Base-by-base conservation (phyloP, 805 yeast genomes). In the Priceomyces castillae region DNA sequence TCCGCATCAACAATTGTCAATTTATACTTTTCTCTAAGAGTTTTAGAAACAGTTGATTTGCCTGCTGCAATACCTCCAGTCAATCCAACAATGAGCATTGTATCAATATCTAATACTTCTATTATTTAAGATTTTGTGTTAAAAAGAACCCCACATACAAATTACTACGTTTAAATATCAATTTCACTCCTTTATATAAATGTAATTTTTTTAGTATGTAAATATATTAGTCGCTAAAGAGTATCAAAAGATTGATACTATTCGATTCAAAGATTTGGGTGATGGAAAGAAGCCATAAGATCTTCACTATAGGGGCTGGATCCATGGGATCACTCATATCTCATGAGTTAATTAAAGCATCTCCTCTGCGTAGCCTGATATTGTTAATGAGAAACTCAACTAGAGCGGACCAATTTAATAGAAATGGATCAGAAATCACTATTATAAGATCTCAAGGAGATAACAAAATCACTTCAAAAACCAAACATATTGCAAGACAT, bases 1-100 rank as follows among this genome's bases (percentile, higher is more conserved):
- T 94, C 99, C 1, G 99, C 98, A 67, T 94, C 99, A 1, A 94
- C 74, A 1, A 94, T 64, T 0, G 84, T 74, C 4, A 86, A 46
- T 1, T 69, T 57, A 55, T 82, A 74, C 9, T 78, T 64, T 7
- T 78, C 76, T 3, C 61, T 48, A 9, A 94, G 65, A 28, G 77
- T 62, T 14, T 66, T 57, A 0, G 97, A 87, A 0, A 87, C 97
- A 0, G 98, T 92, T 15, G 96, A 84, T 57, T 94, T 94, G 2
- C 99, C 99, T n/a, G 94, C 77, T 4, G 97, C 96, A 39, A 94
- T 94, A 1, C 97, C 97, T 1, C 99, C 99, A 0, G 99, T 94
- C n/a, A 94, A 76, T 1, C 99, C 99, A 4, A 94, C 77, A 25
- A 94, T 76, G 36, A 94, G 76, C 99, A 94, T 92, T 10, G 5